Conservation (phyloP, 257 asterid species). For the Apocynum venetum region DNA sequence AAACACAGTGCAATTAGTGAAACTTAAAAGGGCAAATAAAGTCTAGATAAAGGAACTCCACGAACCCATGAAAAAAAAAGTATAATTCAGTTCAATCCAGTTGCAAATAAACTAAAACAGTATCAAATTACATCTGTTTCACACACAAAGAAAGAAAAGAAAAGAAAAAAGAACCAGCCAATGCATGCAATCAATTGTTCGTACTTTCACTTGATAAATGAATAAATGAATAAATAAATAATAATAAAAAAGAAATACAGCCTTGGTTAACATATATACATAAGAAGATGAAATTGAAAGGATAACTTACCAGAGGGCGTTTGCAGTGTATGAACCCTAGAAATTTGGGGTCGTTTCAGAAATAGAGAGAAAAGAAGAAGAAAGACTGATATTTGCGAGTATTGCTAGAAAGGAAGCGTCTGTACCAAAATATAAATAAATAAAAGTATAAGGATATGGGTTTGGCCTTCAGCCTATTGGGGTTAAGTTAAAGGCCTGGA, state of each 20-base stretch:
- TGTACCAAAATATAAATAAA: background rate
- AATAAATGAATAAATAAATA: background rate
- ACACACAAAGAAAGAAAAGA: background rate
- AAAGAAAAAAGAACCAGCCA: background rate
- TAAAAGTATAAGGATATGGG: background rate
- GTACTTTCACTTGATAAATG: background rate
- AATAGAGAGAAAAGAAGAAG: conserved; percentile 2
- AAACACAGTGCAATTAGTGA: background rate
- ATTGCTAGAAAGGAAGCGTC: background rate
- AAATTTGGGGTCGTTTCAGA: conserved; percentile 12
- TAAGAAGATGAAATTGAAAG: background rate
- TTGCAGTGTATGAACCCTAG: conserved; percentile 2
- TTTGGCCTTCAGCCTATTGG: too few species aligned
- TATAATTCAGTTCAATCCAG: background rate
- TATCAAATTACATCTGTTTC: background rate
- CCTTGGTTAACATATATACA: background rate
- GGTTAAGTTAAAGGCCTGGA: background rate
- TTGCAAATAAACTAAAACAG: background rate
- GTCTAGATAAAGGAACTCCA: background rate
- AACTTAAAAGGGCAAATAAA: background rate
- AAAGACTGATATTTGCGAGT: background rate
- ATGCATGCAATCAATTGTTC: background rate
- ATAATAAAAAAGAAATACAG: background rate
- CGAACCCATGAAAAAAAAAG: background rate
- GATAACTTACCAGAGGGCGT: conserved; percentile 4